phyloP scores from a whole-genome alignment of 2,329 filamentous ascomycete species.

The Trichoderma gracile region DNA sequence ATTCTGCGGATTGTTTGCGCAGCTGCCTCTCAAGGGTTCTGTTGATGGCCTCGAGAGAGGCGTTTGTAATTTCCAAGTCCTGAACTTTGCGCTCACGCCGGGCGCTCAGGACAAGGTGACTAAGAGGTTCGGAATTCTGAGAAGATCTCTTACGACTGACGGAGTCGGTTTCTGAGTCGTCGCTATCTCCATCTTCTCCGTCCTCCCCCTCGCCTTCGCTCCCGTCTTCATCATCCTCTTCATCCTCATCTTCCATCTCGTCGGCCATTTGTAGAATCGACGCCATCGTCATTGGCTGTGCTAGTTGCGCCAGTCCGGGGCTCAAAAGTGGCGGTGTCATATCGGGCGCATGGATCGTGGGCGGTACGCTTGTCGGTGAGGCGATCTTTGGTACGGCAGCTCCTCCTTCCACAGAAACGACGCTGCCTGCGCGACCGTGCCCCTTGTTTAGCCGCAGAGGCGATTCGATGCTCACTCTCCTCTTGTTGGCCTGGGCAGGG shows the following conservation, averaged over 20 bases:
- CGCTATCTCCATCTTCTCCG: conserved; percentile 37
- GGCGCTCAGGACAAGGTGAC: conserved; percentile 82
- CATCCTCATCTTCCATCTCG: conserved; percentile 44
- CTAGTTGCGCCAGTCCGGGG: conserved; percentile 36
- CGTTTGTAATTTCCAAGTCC: conserved; percentile 95
- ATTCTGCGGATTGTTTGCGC: conserved; percentile 83
- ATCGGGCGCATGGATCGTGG: conserved; percentile 43
- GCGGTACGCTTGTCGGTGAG: conserved; percentile 37
- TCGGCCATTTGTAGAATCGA: conserved; percentile 59
- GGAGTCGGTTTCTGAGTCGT: conserved; percentile 41
- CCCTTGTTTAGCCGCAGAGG: conserved; percentile 39
- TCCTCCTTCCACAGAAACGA: conserved; percentile 41
- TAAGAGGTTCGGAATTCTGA: conserved; percentile 60
- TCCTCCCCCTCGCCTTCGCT: conserved; percentile 27
- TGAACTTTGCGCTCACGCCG: conserved; percentile 91
- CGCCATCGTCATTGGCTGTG: conserved; percentile 49
- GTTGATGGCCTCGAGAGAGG: conserved; percentile 92
- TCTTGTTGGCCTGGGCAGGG: conserved; percentile 36
- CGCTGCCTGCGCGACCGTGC: conserved; percentile 47
- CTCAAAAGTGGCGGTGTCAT: conserved; percentile 29
- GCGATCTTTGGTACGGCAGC: conserved; percentile 38
- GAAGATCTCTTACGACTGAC: conserved; percentile 61
- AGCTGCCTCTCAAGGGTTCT: conserved; percentile 87
- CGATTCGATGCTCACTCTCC: conserved; percentile 48
- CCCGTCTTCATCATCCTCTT: conserved; percentile 29